Conservation (phyloP, 2,329 filamentous ascomycete species). For the Pseudocercospora macadamiae region DNA sequence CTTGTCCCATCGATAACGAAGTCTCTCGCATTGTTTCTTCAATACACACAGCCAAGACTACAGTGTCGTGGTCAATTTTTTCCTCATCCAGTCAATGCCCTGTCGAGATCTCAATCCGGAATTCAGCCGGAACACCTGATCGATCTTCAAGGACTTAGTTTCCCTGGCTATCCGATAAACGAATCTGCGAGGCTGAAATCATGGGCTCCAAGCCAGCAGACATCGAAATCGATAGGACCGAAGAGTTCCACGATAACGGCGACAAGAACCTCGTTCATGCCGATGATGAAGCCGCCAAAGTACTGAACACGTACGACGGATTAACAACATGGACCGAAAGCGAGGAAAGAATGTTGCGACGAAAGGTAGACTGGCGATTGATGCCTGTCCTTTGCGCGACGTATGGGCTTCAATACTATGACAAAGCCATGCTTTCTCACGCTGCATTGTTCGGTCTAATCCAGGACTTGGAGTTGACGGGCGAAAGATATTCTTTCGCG, state of each 20-base stretch:
- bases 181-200: neutral
- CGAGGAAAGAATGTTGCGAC: slow-evolving; percentile 48
- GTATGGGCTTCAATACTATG: slow-evolving; percentile 54
- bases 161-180: too few relatives aligned
- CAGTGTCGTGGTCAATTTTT: too few relatives aligned
- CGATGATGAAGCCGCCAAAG: slow-evolving; percentile 21
- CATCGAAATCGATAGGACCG: neutral
- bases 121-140: neutral
- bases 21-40: too few relatives aligned
- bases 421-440: slow-evolving; percentile 59
- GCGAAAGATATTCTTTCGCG: slow-evolving; percentile 50
- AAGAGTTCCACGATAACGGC: neutral
- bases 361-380: slow-evolving; percentile 49
- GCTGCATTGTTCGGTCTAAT: slow-evolving; percentile 52
- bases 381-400: slow-evolving; percentile 53
- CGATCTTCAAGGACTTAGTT: too few relatives aligned
- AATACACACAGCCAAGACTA: neutral
- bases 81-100: neutral
- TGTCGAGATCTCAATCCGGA: neutral
- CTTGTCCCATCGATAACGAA: too few relatives aligned
- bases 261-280: slow-evolving; percentile 3
- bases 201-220: neutral
- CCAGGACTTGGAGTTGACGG: slow-evolving; percentile 46
- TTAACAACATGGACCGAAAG: slow-evolving; percentile 44
- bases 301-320: slow-evolving; percentile 15